Evolutionary conservation across 495 filamentous ascomycete species (phyloP).

Genomic region (Aspergillus sclerotioniger): DNA sequence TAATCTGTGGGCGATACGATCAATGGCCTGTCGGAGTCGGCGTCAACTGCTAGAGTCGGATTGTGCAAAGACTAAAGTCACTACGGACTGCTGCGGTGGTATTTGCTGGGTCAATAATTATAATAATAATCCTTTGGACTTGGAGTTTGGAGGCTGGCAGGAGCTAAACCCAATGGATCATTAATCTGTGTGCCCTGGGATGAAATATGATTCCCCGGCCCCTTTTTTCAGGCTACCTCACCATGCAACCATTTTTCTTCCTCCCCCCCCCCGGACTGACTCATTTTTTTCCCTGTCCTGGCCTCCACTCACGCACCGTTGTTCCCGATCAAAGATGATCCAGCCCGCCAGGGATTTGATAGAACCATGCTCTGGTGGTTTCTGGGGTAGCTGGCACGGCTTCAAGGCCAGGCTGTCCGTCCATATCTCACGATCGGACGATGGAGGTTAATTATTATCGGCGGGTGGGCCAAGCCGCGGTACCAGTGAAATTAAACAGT

Average conservation of each 20-base stretch:
- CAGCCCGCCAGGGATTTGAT: too few relatives aligned
- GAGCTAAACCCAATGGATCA: neutral
- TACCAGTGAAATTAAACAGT: conserved; percentile 8
- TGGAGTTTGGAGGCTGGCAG: too few relatives aligned
- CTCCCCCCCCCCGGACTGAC: too few relatives aligned
- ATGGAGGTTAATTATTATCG: conserved; percentile 1
- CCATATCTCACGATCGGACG: neutral
- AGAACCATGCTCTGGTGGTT: neutral
- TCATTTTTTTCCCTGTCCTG: neutral
- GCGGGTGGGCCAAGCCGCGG: neutral
- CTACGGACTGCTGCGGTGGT: neutral
- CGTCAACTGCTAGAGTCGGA: neutral
- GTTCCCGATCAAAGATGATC: neutral
- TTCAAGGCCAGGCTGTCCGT: neutral
- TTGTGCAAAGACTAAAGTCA: neutral
- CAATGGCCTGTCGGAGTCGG: neutral
- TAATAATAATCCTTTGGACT: neutral
- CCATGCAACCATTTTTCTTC: neutral
- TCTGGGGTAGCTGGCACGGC: neutral
- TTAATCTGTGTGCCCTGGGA: neutral
- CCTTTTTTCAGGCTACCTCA: neutral
- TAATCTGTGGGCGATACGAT: conserved; percentile 13
- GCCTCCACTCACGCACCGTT: neutral
- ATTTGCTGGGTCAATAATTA: too few relatives aligned
- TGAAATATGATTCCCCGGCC: neutral